A percentile compares a stretch with the other conserved stretches of the same genome.
These are phyloP conservation scores for Mycena pura DNA, from an alignment of 768 basidiomycete species.

Conservation along the genomic window DNA sequence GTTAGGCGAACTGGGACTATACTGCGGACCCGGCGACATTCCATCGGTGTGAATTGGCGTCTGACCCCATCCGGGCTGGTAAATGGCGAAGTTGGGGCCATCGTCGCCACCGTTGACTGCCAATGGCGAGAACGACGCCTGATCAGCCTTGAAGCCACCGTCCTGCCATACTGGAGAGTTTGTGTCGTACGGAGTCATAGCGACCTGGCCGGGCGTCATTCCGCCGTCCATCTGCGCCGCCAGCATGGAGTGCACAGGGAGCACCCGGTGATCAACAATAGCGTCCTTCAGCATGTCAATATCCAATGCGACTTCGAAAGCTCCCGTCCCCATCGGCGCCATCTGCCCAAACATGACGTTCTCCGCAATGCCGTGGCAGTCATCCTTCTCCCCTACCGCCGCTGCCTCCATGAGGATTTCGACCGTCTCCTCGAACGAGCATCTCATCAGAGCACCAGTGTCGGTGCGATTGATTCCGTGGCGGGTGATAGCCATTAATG, in stretches of 20 bases:
- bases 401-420: slow-evolving; percentile 99
- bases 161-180: slow-evolving; percentile 89
- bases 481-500: slow-evolving; percentile 97
- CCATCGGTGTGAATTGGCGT: slow-evolving; percentile 84
- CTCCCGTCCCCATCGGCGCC: slow-evolving; percentile 99
- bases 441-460: slow-evolving; percentile 98
- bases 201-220: slow-evolving; percentile 90
- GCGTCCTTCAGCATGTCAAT: slow-evolving; percentile 99
- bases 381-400: slow-evolving; percentile 96
- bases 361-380: slow-evolving; percentile 98
- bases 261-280: slow-evolving; percentile 92
- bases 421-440: slow-evolving; percentile 99
- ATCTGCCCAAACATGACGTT: slow-evolving; percentile 99
- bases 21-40: slow-evolving; percentile 90
- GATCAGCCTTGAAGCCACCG: slow-evolving; percentile 78
- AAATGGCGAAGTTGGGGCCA: slow-evolving; percentile 71
- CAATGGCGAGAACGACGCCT: slow-evolving; percentile 94
- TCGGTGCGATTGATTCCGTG: slow-evolving; percentile 99
- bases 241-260: slow-evolving; percentile 84
- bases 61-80: slow-evolving; percentile 77
- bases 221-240: slow-evolving; percentile 82
- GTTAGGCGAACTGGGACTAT: slow-evolving; percentile 92
- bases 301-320: slow-evolving; percentile 95
- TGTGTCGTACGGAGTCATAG: slow-evolving; percentile 96
- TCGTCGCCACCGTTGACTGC: slow-evolving; percentile 89